These are phyloP conservation scores for Penstemon davidsonii DNA, from an alignment of 257 asterid genomes.

Conservation along the genomic window DNA sequence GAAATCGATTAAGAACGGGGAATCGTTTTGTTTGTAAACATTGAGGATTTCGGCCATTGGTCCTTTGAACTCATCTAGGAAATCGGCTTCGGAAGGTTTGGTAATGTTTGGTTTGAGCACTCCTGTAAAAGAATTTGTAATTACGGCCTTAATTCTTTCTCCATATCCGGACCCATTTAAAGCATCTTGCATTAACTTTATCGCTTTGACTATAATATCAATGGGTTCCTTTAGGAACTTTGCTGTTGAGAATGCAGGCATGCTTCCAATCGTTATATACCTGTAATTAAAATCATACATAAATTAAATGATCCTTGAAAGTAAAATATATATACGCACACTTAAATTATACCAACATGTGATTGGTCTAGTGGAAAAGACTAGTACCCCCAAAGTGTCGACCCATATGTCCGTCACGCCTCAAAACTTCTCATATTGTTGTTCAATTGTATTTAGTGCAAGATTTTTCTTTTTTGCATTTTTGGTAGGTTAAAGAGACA, in stretches of 20 bases:
- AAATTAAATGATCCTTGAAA: neutral
- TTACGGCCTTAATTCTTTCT: constrained; percentile 12
- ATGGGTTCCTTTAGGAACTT: neutral
- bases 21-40: constrained; percentile 16
- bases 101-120: neutral
- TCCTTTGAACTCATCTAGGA: constrained; percentile 35
- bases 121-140: constrained; percentile 32
- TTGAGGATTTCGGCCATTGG: constrained; percentile 25
- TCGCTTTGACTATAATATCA: neutral
- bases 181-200: neutral
- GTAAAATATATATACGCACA: neutral
- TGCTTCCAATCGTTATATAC: neutral
- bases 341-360: too few species aligned
- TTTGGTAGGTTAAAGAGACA: too few species aligned
- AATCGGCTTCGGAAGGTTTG: constrained; percentile 45
- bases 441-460: too few species aligned
- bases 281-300: neutral
- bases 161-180: neutral
- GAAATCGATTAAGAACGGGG: constrained; percentile 40
- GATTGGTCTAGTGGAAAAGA: too few species aligned
- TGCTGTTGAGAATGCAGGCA: neutral
- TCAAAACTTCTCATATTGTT: too few species aligned
- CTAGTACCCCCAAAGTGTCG: too few species aligned
- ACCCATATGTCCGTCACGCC: too few species aligned
- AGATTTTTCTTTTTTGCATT: too few species aligned